phyloP scores from a whole-genome alignment of 2,329 filamentous ascomycete species.

The Alternaria longipes region DNA sequence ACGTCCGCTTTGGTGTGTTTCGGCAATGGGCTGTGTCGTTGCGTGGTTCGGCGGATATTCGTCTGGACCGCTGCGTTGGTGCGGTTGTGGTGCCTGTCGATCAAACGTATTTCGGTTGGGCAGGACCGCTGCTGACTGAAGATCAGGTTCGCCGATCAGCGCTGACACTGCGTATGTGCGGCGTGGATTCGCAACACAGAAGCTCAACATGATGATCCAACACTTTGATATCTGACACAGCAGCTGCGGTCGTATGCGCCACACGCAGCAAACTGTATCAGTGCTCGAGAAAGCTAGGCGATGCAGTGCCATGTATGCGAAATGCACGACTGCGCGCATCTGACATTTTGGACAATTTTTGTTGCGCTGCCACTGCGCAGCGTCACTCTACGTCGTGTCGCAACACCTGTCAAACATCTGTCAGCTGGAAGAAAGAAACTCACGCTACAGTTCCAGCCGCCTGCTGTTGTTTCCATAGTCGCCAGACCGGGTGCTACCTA shows the following conservation, averaged over 20 bases:
- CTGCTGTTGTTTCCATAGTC: background rate
- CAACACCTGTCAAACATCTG: background rate
- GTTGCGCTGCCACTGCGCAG: background rate
- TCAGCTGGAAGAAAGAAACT: background rate
- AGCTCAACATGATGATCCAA: no score
- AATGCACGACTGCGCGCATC: background rate
- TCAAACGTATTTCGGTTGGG: constrained; percentile 12
- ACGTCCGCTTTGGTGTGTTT: background rate
- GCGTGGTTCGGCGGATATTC: background rate
- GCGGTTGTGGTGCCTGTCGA: constrained; percentile 15
- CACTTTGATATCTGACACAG: background rate
- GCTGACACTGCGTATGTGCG: background rate
- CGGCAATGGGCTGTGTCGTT: background rate
- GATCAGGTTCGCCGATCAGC: constrained; percentile 18
- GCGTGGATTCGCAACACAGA: background rate
- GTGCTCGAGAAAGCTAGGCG: background rate
- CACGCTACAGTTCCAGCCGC: background rate
- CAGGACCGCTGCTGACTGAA: background rate
- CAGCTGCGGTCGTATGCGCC: background rate
- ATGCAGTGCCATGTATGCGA: background rate
- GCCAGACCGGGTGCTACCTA: background rate
- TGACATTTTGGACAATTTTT: background rate
- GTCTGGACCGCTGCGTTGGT: constrained; percentile 4
- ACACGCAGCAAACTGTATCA: background rate
- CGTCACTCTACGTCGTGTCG: background rate